Evolutionary conservation across 139 green algal genomes (phyloP).

Genomic region (Protoeuglena noctilucae): DNA sequence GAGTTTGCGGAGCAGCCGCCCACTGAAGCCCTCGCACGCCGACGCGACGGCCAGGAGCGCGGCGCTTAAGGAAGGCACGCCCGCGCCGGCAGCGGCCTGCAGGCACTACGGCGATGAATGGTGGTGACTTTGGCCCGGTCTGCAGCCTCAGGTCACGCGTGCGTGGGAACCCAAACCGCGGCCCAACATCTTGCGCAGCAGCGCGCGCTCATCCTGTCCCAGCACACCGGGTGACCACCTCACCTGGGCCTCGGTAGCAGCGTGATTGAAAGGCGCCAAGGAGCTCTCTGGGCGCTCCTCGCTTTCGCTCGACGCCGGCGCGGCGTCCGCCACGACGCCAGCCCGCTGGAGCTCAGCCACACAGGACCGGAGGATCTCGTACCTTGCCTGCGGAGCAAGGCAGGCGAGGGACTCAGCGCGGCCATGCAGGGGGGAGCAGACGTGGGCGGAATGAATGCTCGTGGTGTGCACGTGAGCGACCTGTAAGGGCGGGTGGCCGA

Average conservation of each 20-base stretch:
- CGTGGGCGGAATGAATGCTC: neutral
- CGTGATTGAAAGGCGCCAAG: neutral
- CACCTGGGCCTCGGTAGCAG: neutral
- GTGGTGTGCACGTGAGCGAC: neutral
- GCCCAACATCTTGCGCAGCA: too few species aligned
- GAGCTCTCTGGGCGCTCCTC: neutral
- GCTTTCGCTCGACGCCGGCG: neutral
- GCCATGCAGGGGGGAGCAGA: neutral
- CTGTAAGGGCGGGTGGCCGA: neutral
- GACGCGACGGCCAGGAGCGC: slow-evolving; percentile 22
- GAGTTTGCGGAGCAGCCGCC: slow-evolving; percentile 53
- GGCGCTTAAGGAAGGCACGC: too few species aligned
- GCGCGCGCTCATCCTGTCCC: too few species aligned
- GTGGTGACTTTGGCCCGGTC: too few species aligned
- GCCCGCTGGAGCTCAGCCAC: slow-evolving; percentile 38
- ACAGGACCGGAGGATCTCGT: slow-evolving; percentile 52
- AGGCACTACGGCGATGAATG: too few species aligned
- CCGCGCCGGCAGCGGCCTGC: slow-evolving; percentile 7
- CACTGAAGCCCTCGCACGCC: slow-evolving; percentile 44
- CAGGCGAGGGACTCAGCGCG: neutral
- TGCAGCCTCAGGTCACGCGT: neutral
- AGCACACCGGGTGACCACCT: neutral
- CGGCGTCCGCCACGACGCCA: too few species aligned
- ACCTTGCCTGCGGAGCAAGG: slow-evolving; percentile 35
- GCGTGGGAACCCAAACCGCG: neutral